Evolutionary conservation across 2,329 filamentous ascomycete species (phyloP), one percentile per base, ranked within the genome.

Genomic region (Colletotrichum chlorophyti): DNA sequence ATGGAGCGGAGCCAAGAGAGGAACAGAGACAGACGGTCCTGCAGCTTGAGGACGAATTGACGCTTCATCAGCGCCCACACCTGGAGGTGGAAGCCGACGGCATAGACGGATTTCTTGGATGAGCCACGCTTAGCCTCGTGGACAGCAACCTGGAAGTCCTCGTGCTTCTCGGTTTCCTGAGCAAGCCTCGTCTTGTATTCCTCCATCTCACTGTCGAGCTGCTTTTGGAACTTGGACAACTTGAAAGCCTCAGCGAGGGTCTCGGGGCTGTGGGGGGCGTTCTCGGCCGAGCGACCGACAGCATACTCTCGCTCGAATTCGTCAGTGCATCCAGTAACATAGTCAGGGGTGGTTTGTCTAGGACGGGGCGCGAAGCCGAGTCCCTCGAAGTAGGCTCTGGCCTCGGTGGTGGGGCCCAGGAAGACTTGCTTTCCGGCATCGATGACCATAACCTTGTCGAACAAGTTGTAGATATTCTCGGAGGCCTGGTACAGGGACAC

Each of bases 401-500:
- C 91, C 62, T 90, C 84, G 1, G 79, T 72, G 0, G 84, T 76
- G 0, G 88, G 87, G 1, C 91, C 91, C 59, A 91, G 93, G 74
- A 87, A 95, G 29, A 91, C 89, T 69, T 93, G 87, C 24, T 83
- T 84, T 2, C 91, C 91, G 35, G 84, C 83, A 61, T 93, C 89
- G 53, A 95, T 90, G 31, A 93, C 89, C 67, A 96, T 77, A 11
- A 95, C 91, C 72, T 94, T 95, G 77, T 96, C 91, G 61, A 94
- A 93, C 29, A 87, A 84, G 19, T 80, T 80, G 74, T 91, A 93
- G 61, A 94, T 91, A 65, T 86, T 92, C 73, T 95, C 90, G 0
- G 89, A 92, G 0, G 91, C 91, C 69, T 96, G 91, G 71, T 96
- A 96, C 0, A 96, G 78, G 0, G 91, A 92, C 2, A 96, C 91